Conservation (phyloP, 441 rosid species). For the Croton setiger region DNA sequence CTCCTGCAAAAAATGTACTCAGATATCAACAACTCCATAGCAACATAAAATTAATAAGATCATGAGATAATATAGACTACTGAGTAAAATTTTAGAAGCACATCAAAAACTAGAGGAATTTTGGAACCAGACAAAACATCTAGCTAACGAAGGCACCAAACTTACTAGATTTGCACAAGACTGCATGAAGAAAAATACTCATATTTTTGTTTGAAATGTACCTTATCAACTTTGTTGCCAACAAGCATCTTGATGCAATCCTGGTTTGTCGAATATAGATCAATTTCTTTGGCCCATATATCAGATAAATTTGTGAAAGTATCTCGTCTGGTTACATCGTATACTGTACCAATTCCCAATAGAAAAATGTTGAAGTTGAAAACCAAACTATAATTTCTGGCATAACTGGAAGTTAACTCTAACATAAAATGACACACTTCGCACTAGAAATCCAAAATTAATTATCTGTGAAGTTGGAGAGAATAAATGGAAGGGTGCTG, state of each 20-base stretch:
- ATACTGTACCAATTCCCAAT: constrained; percentile 20
- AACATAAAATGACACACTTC: not conserved
- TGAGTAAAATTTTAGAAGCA: not conserved
- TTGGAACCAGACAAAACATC: not conserved
- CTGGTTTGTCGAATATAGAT: constrained; percentile 48
- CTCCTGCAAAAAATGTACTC: constrained; percentile 33
- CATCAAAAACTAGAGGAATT: not conserved
- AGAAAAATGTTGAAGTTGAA: constrained; percentile 1
- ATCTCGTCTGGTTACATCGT: constrained; percentile 51
- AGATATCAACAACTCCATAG: not conserved
- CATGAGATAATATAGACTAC: not conserved
- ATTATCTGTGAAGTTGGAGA: not conserved
- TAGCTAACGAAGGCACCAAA: not conserved
- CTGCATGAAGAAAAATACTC: not conserved
- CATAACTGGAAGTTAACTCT: not conserved
- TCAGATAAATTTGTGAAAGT: constrained; percentile 51
- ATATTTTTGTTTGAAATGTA: constrained; percentile 6
- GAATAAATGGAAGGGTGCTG: not conserved
- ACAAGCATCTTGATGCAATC: constrained; percentile 61
- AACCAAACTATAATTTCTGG: not conserved
- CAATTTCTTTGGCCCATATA: constrained; percentile 54
- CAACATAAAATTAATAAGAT: not conserved
- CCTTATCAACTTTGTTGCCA: constrained; percentile 58
- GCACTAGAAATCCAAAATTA: not conserved
- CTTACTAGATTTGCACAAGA: not conserved